Base-by-base conservation (phyloP, 192 early-diverging fungal genomes). In the Geosiphon pyriformis region DNA sequence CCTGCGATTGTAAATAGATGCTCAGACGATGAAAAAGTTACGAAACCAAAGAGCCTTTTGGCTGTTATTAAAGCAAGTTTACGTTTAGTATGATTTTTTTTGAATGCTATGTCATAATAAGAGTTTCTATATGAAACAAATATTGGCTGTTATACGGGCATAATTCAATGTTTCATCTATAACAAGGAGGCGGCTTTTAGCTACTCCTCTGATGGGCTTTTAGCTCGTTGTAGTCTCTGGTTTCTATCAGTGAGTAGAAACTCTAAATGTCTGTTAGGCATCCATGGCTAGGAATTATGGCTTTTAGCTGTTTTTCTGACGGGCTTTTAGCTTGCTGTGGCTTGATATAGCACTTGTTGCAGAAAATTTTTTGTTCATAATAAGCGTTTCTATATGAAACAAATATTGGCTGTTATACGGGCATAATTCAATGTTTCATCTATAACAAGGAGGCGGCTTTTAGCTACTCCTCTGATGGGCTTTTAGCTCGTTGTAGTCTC, bases 11-110 rank as follows among this genome's bases (percentile, higher is more conserved):
- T 20, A n/a, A 47, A 47, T 54, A 54, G 26, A 23, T 23, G 26
- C 7, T 7, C 4, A 54, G 20, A 54, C 8, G 52, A 6, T 54
- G 20, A 54, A 6, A 54, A 20, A 6, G 8, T 54, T 54, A 12
- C 52, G 26, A 59, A 34, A 59, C 12, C 1, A 59, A 59, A 34
- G 7, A 30, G 6, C 17, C 32, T 59, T 59, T 59, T 34, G 31
- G 54, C 54, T 56, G 2, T 56, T 56, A 56, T 56, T 22, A 56
- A 22, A 15, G 4, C 23, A 31, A 56, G 20, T 56, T 56, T n/a
- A 56, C 54, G 22, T 56, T 56, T 56, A 56, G 29, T 56, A 56
- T 56, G 25, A n/a, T n/a, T n/a, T 59, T 34, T 54, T 59, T 59
- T 59, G 30, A 34, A 59, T 59, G 31, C 6, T 59, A 34, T 34